Base-by-base conservation (phyloP, 1,284 basidiomycete species). In the Cutaneotrichosporon arboriforme region DNA sequence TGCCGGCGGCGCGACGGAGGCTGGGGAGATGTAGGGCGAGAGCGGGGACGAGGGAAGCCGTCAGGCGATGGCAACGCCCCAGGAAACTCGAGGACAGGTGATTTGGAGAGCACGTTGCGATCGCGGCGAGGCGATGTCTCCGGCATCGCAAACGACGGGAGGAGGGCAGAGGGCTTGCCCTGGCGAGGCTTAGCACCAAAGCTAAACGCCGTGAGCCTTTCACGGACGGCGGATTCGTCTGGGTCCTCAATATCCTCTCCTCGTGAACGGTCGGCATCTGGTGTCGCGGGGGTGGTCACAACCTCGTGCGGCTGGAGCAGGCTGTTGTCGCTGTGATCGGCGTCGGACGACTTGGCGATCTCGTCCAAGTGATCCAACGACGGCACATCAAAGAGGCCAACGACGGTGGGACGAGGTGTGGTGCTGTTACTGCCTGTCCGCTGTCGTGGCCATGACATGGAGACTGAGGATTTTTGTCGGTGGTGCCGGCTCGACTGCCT, bases 161-260 rank as follows among this genome's bases (percentile, higher is more conserved):
- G 57, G 35, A 61, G 47, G 42, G 50, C 22, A n/a, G 36, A 10
- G 26, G 26, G 33, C 50, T 49, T 37, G 43, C 14, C 46, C 34
- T 49, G 21, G 50, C 39, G 23, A 9, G 64, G 51, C 57, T 70
- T 72, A 21, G 66, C 42, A 1, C 69, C 71, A 49, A 73, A 73
- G 15, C 58, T 62, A 49, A 73, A 73, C 7, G 67, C 26, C 10
- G 26, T 31, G 26, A 31, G 26, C 26, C 26, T 31, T 10, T 31
- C 26, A 31, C 26, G 26, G 26, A 31, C 26, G 10, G 26, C 26
- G 10, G 26, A 31, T 5, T 52, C 42, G 40, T 17, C 51, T n/a
- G 35, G 38, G 38, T 36, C 43, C 20, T 59, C 57, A 4, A 56
- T 38, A 18, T 55, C 53, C n/a, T 35, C 48, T 21, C 58, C 20